Evolutionary conservation across 495 filamentous ascomycete species (phyloP).

Genomic region (Penicillium alfredii): DNA sequence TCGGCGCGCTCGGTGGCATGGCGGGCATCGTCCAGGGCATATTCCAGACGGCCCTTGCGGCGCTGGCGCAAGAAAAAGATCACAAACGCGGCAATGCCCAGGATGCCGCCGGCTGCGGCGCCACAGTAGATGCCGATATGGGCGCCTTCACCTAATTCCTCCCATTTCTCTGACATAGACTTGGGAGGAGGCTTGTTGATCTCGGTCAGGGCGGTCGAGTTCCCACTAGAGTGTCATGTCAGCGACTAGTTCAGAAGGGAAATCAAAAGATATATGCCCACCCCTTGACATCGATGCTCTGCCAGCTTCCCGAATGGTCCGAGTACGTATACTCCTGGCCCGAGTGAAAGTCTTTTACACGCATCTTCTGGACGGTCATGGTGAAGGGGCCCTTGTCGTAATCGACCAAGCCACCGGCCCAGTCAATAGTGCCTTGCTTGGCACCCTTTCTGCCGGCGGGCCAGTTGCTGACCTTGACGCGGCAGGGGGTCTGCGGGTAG

Average conservation of each 20-base stretch:
- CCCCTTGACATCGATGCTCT: constrained; percentile 42
- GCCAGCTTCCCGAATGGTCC: constrained; percentile 27
- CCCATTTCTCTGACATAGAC: constrained; percentile 51
- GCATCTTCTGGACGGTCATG: constrained; percentile 55
- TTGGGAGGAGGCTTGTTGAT: constrained; percentile 30
- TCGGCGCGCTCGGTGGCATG: constrained; percentile 57
- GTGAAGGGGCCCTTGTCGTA: constrained; percentile 61
- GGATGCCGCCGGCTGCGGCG: constrained; percentile 45
- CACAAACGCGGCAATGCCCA: constrained; percentile 41
- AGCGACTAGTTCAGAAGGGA: too few relatives aligned
- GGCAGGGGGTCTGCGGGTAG: constrained; percentile 88
- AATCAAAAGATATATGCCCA: constrained; percentile 36
- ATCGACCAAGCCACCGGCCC: constrained; percentile 52
- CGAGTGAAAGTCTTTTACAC: constrained; percentile 33
- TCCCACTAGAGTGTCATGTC: too few relatives aligned
- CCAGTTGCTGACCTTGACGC: constrained; percentile 76
- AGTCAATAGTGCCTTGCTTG: constrained; percentile 39
- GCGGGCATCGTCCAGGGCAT: constrained; percentile 48
- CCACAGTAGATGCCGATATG: constrained; percentile 56
- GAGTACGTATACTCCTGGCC: constrained; percentile 36
- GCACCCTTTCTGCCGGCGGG: constrained; percentile 64
- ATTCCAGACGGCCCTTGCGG: constrained; percentile 57
- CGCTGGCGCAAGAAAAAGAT: constrained; percentile 65
- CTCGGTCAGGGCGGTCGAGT: constrained; percentile 47
- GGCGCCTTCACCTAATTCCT: constrained; percentile 44